These are phyloP conservation scores for Cutaneotrichosporon mucoides DNA, from an alignment of 1,284 basidiomycete species.

Conservation along the genomic window DNA sequence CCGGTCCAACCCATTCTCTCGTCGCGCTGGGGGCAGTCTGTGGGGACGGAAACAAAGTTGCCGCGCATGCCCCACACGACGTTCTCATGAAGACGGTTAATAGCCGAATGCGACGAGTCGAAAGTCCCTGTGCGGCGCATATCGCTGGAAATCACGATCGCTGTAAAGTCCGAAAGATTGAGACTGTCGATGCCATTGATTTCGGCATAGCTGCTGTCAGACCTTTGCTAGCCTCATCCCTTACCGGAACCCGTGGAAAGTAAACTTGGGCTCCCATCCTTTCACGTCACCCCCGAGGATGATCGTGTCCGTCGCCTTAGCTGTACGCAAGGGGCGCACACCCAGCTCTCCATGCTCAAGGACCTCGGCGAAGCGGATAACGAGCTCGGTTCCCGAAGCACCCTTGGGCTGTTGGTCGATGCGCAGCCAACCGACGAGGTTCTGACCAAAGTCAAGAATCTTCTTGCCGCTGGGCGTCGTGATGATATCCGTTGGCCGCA, in stretches of 20 bases:
- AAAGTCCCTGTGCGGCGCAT: slow-evolving; percentile 30
- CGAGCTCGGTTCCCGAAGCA: not conserved
- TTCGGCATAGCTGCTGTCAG: slow-evolving; percentile 16
- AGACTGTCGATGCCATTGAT: slow-evolving; percentile 3
- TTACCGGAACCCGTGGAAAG: slow-evolving; percentile 40
- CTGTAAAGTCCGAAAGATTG: slow-evolving; percentile 13
- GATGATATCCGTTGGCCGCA: too few relatives aligned
- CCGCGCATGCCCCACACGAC: slow-evolving; percentile 31
- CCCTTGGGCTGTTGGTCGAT: slow-evolving; percentile 16
- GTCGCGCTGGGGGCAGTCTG: slow-evolving; percentile 36
- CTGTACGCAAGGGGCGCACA: slow-evolving; percentile 26
- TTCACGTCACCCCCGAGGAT: slow-evolving; percentile 18
- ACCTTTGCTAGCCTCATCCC: not conserved
- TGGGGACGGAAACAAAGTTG: slow-evolving; percentile 38
- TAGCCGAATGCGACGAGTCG: slow-evolving; percentile 25
- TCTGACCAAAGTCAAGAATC: slow-evolving; percentile 41
- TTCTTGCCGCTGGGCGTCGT: slow-evolving; percentile 28
- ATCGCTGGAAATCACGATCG: slow-evolving; percentile 29
- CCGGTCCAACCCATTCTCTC: too few relatives aligned
- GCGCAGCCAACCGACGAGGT: slow-evolving; percentile 33
- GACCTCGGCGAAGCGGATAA: slow-evolving; percentile 34
- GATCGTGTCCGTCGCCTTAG: slow-evolving; percentile 22
- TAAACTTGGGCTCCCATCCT: slow-evolving; percentile 37
- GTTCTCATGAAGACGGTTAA: slow-evolving; percentile 35
- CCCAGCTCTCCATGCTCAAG: slow-evolving; percentile 37